Conservation (phyloP, 2,329 filamentous ascomycete species). For the Metarhizium anisopliae region DNA sequence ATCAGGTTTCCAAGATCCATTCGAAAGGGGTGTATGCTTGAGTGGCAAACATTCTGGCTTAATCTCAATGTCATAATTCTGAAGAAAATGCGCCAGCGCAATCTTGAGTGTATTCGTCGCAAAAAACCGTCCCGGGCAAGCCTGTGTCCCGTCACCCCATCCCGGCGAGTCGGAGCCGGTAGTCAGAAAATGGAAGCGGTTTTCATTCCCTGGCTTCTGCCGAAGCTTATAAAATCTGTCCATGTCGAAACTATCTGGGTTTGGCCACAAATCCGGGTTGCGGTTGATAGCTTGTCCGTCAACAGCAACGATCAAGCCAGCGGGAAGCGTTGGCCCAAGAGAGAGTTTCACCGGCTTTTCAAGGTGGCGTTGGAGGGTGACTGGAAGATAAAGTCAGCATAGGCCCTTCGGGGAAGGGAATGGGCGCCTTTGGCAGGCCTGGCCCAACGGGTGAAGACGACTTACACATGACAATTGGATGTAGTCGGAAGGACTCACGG, state of each 20-base stretch:
- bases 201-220: slow-evolving; percentile 10
- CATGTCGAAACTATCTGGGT: slow-evolving; percentile 13
- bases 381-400: background rate
- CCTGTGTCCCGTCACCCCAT: slow-evolving; percentile 18
- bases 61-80: slow-evolving; percentile 14
- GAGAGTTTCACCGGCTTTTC: slow-evolving; percentile 10
- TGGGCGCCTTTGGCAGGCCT: no score
- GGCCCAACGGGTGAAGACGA: slow-evolving; percentile 10
- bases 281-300: slow-evolving; percentile 13
- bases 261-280: slow-evolving; percentile 10
- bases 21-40: slow-evolving; percentile 4
- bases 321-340: slow-evolving; percentile 12
- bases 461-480: slow-evolving; percentile 2
- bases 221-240: slow-evolving; percentile 11
- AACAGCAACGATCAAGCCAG: slow-evolving; percentile 13
- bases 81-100: slow-evolving; percentile 12
- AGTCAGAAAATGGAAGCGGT: slow-evolving; percentile 12
- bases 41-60: slow-evolving; percentile 3
- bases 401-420: background rate
- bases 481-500: slow-evolving; percentile 6
- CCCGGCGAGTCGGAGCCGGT: slow-evolving; percentile 10
- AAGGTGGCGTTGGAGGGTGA: slow-evolving; percentile 9
- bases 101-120: slow-evolving; percentile 16
- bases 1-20: slow-evolving; percentile 17
- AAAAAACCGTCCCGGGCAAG: slow-evolving; percentile 15